Evolutionary conservation across 2,329 filamentous ascomycete genomes (phyloP), one percentile per base, ranked within the genome.

Genomic region (Rhynchosporium secalis): DNA sequence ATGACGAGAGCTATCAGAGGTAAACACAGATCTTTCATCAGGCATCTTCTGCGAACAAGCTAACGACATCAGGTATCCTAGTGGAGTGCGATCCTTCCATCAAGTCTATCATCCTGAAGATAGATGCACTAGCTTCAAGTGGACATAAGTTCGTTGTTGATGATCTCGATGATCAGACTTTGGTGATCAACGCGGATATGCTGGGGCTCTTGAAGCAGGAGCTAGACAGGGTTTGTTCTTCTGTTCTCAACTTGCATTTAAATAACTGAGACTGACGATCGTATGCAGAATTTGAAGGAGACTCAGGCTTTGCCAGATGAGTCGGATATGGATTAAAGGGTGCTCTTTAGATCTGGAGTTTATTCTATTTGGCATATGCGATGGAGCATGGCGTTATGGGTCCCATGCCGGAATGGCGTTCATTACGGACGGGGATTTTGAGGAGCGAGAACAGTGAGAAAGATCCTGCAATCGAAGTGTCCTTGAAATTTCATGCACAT

Each of bases 81-180:
- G 86, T 94, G 76, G 86, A 92, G 76, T 92, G 89, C 76, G 90
- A 94, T 74, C 88, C 90, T n/a, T 91, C 89, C 49, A 92, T 94
- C 81, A 93, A 92, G 77, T 89, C 90, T 66, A 92, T 93, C 79
- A 88, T 94, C 72, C 80, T 90, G 69, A 89, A 87, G 71, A 90
- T 94, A 69, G 88, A 94, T 76, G 83, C 80, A 70, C 80, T 84
- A 62, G 81, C 83, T 68, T 10, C 33, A 36, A 36, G 33, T 36
- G 33, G 33, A 10, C 86, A 92, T 75, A 86, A 88, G 67, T 91
- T 86, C 74, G 90, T 94, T 72, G 89, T 92, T 65, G 89, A 92
- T 70, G 89, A 92, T 66, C 82, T 93, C 1, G 90, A 93, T 76
- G 90, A 93, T 63, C 84, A 89, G 73, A 87, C 88, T 62, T 80